Evolutionary conservation across 75 land plant species (phyloP).

Genomic region (Picea sitchensis): DNA sequence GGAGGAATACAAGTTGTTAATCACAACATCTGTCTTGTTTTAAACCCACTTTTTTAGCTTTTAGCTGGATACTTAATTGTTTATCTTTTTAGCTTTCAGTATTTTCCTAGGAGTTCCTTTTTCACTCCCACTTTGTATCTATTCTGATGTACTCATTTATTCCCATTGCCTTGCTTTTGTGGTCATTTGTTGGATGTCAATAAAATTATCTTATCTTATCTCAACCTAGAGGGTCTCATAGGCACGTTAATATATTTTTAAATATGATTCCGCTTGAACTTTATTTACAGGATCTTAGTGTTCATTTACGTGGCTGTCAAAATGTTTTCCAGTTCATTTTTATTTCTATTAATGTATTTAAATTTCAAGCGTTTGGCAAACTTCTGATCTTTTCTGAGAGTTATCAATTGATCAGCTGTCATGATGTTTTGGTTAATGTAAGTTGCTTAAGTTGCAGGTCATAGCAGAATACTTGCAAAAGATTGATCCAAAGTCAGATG

Average conservation of each 20-base stretch:
- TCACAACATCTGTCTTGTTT: not conserved
- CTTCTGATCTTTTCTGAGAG: not conserved
- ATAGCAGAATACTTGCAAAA: constrained; percentile 98
- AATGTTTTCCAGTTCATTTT: not conserved
- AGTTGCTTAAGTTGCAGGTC: constrained; percentile 42
- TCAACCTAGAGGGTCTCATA: too few species aligned
- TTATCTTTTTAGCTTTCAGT: too few species aligned
- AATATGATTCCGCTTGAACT: not conserved
- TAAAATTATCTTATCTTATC: too few species aligned
- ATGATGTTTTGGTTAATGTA: not conserved
- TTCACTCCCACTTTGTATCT: too few species aligned
- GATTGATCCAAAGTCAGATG: constrained; percentile 98
- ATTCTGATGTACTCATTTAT: too few species aligned
- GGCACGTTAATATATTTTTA: not conserved
- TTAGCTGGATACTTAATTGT: too few species aligned
- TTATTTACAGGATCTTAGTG: not conserved
- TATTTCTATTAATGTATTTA: not conserved
- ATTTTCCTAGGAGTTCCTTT: too few species aligned
- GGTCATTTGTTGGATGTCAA: too few species aligned
- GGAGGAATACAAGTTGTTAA: not conserved
- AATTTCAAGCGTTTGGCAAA: not conserved
- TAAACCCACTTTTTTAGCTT: not conserved
- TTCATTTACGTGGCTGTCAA: not conserved
- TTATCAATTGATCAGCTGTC: not conserved
- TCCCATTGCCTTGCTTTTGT: too few species aligned